Conservation (phyloP, 352 stramenopile genomes). For the Pythium phragmitis region DNA sequence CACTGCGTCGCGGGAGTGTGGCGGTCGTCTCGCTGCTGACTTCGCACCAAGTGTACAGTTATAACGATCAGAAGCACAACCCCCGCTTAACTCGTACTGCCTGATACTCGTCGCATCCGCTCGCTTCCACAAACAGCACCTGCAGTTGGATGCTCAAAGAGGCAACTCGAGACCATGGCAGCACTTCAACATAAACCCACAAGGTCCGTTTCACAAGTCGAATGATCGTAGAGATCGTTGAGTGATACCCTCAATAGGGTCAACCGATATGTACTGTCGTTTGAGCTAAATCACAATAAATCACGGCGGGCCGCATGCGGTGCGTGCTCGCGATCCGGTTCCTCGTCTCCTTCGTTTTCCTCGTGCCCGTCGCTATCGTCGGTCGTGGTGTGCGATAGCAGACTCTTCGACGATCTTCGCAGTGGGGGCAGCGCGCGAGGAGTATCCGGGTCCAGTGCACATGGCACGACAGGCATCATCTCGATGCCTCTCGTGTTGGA, state of each 20-base stretch:
- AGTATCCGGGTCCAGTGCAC: conserved; percentile 40
- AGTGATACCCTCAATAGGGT: no score
- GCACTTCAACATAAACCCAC: not conserved
- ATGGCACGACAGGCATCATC: conserved; percentile 55
- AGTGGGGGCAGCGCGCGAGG: not conserved
- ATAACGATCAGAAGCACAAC: no score
- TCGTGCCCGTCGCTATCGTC: conserved; percentile 14
- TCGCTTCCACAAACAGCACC: not conserved
- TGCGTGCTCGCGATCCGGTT: conserved; percentile 5
- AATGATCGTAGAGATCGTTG: not conserved
- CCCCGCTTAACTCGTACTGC: no score
- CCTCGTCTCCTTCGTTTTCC: conserved; percentile 2
- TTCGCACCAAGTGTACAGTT: no score
- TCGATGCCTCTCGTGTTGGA: conserved; percentile 48
- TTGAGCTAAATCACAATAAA: not conserved
- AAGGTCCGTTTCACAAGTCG: not conserved
- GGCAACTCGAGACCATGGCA: no score
- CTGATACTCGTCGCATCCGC: no score
- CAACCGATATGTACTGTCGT: not conserved
- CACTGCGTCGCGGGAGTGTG: not conserved
- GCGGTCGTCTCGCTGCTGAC: not conserved
- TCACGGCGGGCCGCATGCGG: not conserved
- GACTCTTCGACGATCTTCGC: not conserved
- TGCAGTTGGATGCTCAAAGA: not conserved
- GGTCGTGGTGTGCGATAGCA: conserved; percentile 11